These are phyloP conservation scores for Rhizophora mangle DNA, from an alignment of 345 rosid species.

Conservation along the genomic window DNA sequence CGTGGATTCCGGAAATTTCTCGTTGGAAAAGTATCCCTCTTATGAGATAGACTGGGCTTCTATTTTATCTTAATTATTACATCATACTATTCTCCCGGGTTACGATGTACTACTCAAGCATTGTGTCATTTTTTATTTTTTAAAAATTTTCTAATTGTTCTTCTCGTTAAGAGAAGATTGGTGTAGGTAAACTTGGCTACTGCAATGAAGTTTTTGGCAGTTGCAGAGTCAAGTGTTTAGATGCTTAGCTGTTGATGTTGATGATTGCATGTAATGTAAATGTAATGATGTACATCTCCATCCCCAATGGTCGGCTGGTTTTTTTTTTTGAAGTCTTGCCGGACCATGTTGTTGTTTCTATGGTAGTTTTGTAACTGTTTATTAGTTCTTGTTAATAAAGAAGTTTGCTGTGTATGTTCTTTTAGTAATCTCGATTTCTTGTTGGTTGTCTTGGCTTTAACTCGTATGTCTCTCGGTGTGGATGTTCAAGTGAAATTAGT, in stretches of 20 bases:
- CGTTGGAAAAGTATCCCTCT: constrained; percentile 28
- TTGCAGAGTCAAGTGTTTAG: constrained; percentile 14
- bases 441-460: too few species aligned
- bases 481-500: too few species aligned
- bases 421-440: neutral
- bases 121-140: neutral
- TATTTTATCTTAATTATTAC: constrained; percentile 9
- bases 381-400: neutral
- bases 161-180: neutral
- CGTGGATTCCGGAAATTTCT: constrained; percentile 21
- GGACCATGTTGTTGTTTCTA: constrained; percentile 12
- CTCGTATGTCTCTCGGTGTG: too few species aligned
- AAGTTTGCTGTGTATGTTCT: neutral
- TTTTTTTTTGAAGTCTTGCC: constrained; percentile 16
- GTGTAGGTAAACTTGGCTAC: constrained; percentile 3
- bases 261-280: constrained; percentile 5
- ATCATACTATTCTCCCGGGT: neutral
- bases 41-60: constrained; percentile 38
- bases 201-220: constrained; percentile 31
- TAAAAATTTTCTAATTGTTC: neutral
- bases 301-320: constrained; percentile 24
- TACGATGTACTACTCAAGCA: neutral
- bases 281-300: constrained; percentile 10
- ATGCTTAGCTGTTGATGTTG: neutral
- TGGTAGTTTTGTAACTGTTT: neutral